Evolutionary conservation across 352 stramenopile species (phyloP).

Genomic region (Phytophthora constricta): DNA sequence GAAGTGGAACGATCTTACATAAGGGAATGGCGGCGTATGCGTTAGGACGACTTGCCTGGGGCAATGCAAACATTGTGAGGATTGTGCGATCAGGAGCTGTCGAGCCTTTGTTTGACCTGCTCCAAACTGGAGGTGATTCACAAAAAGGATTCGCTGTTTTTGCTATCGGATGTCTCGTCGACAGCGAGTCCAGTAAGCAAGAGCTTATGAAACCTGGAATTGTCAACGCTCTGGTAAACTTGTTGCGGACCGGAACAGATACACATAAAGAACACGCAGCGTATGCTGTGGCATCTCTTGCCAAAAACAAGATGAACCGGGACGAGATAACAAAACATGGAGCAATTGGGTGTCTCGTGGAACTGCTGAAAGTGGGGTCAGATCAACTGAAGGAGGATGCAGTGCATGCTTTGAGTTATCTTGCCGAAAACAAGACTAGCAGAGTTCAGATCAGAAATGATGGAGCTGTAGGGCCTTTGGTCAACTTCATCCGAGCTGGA

Average conservation of each 20-base stretch:
- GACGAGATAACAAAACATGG: neutral
- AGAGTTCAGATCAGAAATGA: slow-evolving; percentile 1
- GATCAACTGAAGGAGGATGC: slow-evolving; percentile 11
- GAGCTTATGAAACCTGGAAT: slow-evolving; percentile 1
- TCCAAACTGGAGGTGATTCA: neutral
- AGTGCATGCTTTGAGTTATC: slow-evolving; percentile 1
- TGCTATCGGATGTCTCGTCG: neutral
- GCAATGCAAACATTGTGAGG: neutral
- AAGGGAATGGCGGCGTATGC: neutral
- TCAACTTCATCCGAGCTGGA: neutral
- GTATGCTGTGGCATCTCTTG: slow-evolving; percentile 4
- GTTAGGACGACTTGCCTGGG: neutral
- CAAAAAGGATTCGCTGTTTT: slow-evolving; percentile 7
- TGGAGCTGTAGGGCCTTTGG: neutral
- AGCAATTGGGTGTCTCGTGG: slow-evolving; percentile 7
- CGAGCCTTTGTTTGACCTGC: neutral
- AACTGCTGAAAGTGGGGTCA: neutral
- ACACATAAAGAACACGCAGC: slow-evolving; percentile 10
- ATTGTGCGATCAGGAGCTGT: slow-evolving; percentile 4
- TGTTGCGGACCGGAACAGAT: slow-evolving; percentile 2
- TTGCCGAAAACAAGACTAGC: slow-evolving; percentile 13
- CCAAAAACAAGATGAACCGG: slow-evolving; percentile 2
- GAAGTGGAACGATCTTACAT: neutral
- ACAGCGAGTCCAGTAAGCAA: neutral
- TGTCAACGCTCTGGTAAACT: neutral